Base-by-base conservation (phyloP, 495 filamentous ascomycete species). In the Aspergillus kassunensis region DNA sequence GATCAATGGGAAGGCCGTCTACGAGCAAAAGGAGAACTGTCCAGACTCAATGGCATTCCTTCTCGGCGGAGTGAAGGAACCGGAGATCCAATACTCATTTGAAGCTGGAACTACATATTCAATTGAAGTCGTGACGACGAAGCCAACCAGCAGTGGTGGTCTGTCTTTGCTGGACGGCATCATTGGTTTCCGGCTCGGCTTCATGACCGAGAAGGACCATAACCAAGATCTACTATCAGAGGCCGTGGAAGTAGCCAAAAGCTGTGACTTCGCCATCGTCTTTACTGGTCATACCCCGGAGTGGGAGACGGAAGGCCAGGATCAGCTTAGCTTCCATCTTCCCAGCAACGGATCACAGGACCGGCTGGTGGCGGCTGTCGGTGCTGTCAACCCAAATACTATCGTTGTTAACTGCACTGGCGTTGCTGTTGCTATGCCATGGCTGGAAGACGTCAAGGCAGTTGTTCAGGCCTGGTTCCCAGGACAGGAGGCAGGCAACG, bases 381-480 rank as follows among this genome's bases (percentile, higher is more conserved):
- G 87, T 8, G 74, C 80, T 5, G 54, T 75, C 23, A 89, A 86
- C 72, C 78, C 84, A 58, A 92, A 93, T 72, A 91, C 88, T 12
- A 83, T 96, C 49, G 87, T 96, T 12, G 81, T 95, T 31, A 84
- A 93, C 50, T 88, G 90, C 60, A 82, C 85, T 2, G 77, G 83
- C 8, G 89, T 88, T 1, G 77, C 89, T 13, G 83, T 92, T 20
- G 71, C 88, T 1, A 57, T 91, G n/a, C 76, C 82, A 6, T 90
- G 80, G 69, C 80, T 85, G 53, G 67, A 89, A 49, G 80, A 82
- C 59, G 75, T 95, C 39, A 91, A 86, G 6, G 90, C 87, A 12
- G 87, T 95, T 33, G 58, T 95, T 11, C 91, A 88, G 78, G 88
- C 88, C 42, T 89, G 89, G 61, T 68, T 92, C 43, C 89, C 89